These are phyloP conservation scores for Scedosporium boydii DNA, from an alignment of 2,329 filamentous ascomycete species.

Conservation along the genomic window DNA sequence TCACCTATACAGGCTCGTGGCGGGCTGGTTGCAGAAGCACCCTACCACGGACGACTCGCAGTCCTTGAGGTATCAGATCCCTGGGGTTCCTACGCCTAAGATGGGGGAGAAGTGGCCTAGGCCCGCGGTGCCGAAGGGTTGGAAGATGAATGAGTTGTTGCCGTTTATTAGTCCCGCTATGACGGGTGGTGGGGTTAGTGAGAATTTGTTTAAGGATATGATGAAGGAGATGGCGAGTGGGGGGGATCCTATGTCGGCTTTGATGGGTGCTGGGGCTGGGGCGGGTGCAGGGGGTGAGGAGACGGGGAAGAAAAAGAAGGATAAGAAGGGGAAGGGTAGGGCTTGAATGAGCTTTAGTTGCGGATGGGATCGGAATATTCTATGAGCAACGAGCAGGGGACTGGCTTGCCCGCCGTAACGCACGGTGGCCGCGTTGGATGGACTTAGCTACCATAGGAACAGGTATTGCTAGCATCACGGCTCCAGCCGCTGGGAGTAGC, in stretches of 20 bases:
- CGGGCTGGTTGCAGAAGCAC: conserved; percentile 64
- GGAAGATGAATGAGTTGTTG: conserved; percentile 79
- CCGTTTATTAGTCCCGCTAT: conserved; percentile 84
- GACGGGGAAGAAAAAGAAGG: conserved; percentile 35
- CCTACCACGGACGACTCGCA: conserved; percentile 63
- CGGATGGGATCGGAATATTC: too few species aligned
- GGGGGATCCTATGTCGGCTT: conserved; percentile 34
- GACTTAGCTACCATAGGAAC: too few species aligned
- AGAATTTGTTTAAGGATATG: conserved; percentile 93
- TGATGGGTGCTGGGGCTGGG: conserved; percentile 27
- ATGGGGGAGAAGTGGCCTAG: conserved; percentile 59
- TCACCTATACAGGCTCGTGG: conserved; percentile 76
- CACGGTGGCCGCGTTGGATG: too few species aligned
- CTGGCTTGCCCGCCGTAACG: too few species aligned
- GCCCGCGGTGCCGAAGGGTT: conserved; percentile 71
- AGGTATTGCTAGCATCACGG: too few species aligned
- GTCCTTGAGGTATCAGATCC: conserved; percentile 62
- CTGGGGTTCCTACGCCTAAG: conserved; percentile 56
- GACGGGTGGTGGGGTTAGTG: conserved; percentile 84
- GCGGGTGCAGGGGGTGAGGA: conserved; percentile 14
- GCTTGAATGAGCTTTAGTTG: conserved; percentile 12
- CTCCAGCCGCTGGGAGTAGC: too few species aligned
- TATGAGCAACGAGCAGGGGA: too few species aligned
- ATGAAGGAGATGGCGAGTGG: conserved; percentile 77
- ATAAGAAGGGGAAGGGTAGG: conserved; percentile 39